A percentile compares a stretch with the other conserved stretches of the same genome.
Conservation (phyloP, 1,284 basidiomycete genomes). For the Irpex sp. region DNA sequence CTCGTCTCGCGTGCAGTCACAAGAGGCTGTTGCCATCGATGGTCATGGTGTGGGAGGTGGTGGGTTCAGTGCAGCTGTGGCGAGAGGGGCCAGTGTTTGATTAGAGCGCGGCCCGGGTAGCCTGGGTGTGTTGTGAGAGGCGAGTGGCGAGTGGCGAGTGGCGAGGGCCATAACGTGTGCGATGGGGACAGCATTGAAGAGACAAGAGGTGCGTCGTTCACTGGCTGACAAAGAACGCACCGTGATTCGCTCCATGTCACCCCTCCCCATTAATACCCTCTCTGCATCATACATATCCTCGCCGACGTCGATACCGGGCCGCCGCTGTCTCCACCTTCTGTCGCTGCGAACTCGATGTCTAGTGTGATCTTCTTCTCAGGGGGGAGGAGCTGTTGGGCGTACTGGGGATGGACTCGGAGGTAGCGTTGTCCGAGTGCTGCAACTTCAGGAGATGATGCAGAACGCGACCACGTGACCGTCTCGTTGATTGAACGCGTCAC, state of each 20-base stretch:
- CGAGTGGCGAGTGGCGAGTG: neutral
- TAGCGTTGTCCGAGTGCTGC: too few relatives aligned
- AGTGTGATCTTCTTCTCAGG: slow-evolving; percentile 35
- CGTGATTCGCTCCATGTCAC: slow-evolving; percentile 19
- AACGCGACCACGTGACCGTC: too few relatives aligned
- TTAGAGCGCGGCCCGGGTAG: neutral
- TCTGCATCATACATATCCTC: slow-evolving; percentile 14
- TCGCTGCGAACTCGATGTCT: slow-evolving; percentile 36
- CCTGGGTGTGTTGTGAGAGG: neutral
- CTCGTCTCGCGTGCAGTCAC: neutral
- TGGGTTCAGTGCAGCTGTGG: neutral
- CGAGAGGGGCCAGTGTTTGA: neutral
- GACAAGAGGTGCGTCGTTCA: too few relatives aligned
- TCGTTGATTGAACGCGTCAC: too few relatives aligned
- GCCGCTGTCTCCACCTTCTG: slow-evolving; percentile 25
- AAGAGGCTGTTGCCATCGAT: neutral
- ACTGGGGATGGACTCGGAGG: too few relatives aligned
- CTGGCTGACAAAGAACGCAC: slow-evolving; percentile 15
- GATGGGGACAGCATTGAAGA: neutral
- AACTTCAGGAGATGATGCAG: too few relatives aligned
- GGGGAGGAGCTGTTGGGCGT: too few relatives aligned
- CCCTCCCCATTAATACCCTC: neutral
- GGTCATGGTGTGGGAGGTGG: too few relatives aligned
- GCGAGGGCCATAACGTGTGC: neutral
- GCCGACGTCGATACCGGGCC: slow-evolving; percentile 14